A percentile compares a stretch with the other conserved stretches of the same genome.
Conservation (phyloP, 139 green algal species). For the Auxenochlorella protothecoides region DNA sequence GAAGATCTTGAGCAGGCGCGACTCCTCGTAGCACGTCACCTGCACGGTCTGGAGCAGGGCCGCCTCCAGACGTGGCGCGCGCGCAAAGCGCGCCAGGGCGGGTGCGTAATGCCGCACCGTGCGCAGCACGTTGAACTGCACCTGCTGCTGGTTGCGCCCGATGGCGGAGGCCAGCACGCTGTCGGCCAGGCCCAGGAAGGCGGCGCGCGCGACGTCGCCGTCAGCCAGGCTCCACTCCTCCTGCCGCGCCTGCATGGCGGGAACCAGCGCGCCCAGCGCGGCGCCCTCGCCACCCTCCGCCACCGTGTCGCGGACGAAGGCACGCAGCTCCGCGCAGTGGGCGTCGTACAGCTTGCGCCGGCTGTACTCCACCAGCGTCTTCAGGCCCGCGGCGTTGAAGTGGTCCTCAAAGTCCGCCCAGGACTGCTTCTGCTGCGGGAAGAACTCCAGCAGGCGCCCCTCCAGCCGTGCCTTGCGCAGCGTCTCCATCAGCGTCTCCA, state of each 20-base stretch:
- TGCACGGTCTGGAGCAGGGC: constrained; percentile 28
- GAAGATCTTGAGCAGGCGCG: constrained; percentile 86
- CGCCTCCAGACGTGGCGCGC: constrained; percentile 65
- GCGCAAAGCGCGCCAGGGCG: constrained; percentile 54
- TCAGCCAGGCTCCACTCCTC: constrained; percentile 54
- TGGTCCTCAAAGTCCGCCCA: constrained; percentile 60
- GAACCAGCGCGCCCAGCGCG: constrained; percentile 35
- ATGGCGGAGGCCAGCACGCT: constrained; percentile 59
- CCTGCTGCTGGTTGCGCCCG: constrained; percentile 89
- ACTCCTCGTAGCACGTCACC: constrained; percentile 93
- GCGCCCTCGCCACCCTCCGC: constrained; percentile 26
- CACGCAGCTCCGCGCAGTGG: constrained; percentile 63
- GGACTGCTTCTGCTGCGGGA: constrained; percentile 74
- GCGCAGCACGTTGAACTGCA: constrained; percentile 35
- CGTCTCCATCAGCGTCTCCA: constrained; percentile 75
- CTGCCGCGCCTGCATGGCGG: constrained; percentile 56
- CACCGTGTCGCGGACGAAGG: constrained; percentile 53
- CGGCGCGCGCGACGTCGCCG: constrained; percentile 35
- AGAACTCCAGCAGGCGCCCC: constrained; percentile 78
- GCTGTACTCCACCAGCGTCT: constrained; percentile 74
- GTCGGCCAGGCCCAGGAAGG: constrained; percentile 52
- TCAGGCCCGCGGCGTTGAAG: constrained; percentile 61
- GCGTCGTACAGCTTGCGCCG: constrained; percentile 65
- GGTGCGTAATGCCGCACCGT: constrained; percentile 71
- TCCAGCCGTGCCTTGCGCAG: constrained; percentile 76